Base-by-base conservation (phyloP, 768 basidiomycete species). In the Tephrocybe sp. region DNA sequence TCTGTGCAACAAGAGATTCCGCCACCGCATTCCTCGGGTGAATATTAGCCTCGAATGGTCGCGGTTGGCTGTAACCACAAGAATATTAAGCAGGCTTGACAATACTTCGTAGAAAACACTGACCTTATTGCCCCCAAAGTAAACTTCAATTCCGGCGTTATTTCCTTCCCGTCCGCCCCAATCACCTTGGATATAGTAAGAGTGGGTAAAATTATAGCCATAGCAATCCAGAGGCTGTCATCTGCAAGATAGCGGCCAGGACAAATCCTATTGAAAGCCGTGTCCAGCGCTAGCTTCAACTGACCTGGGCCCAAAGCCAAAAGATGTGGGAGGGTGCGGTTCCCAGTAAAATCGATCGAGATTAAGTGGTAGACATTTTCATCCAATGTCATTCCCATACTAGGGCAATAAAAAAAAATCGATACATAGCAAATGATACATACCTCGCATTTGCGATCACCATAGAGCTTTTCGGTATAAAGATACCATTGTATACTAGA, bases 191-290 rank as follows among this genome's bases (percentile, higher is more conserved):
- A 45, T n/a, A 72, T 62, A n/a, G 59, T 55, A 48, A 68, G 63
- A 1, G 61, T 53, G 2, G 68, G 57, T 26, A 70, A 52, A 6
- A 71, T 51, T n/a, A 59, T 61, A 1, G 64, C 58, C 16, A 60
- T 51, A 2, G 52, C n/a, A n/a, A n/a, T n/a, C n/a, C n/a, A n/a
- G n/a, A n/a, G n/a, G n/a, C n/a, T n/a, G n/a, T n/a, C n/a, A 51
- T 59, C 45, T 63, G 60, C 62, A 43, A 72, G 16, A 67, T 51
- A 44, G 39, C 61, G 33, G 38, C 58, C 41, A 58, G 70, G 53
- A 68, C 65, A 52, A 49, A 57, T 45, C 58, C 63, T 42, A 60
- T 45, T 10, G n/a, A 34, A 14, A 34, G 14, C 14, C n/a, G n/a
- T n/a, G n/a, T n/a, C n/a, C n/a, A n/a, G n/a, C n/a, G n/a, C n/a